Conservation (phyloP, 495 filamentous ascomycete genomes). For the Aspergillus bridgeri region DNA sequence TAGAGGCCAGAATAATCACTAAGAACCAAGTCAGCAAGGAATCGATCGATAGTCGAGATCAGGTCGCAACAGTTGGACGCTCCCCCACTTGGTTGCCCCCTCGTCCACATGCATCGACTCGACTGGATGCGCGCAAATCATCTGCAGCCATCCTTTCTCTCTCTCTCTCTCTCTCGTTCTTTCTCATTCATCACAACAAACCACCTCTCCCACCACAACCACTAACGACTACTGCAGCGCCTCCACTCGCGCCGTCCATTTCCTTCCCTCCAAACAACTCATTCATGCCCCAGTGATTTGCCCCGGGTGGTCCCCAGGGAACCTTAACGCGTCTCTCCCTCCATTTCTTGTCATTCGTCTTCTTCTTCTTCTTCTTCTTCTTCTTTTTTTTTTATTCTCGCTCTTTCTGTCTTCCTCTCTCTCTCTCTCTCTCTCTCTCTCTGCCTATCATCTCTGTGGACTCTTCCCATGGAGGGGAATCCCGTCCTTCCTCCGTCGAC, state of each 20-base stretch:
- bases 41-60: too few relatives aligned
- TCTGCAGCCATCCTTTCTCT: slow-evolving; percentile 16
- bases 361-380: slow-evolving; percentile 6
- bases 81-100: slow-evolving; percentile 8
- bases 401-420: slow-evolving; percentile 1
- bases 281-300: background rate
- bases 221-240: background rate
- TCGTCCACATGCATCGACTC: slow-evolving; percentile 7
- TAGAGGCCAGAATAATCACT: background rate
- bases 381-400: slow-evolving; percentile 10
- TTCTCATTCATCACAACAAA: slow-evolving; percentile 5
- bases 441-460: background rate
- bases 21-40: background rate
- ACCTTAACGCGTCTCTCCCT: background rate
- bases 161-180: too few relatives aligned
- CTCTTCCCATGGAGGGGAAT: slow-evolving; percentile 23
- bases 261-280: slow-evolving; percentile 1
- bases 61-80: background rate
- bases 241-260: background rate
- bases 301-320: background rate
- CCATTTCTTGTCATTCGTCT: too few relatives aligned
- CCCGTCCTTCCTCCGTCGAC: slow-evolving; percentile 15
- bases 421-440: slow-evolving; percentile 15
- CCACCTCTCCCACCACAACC: slow-evolving; percentile 5
- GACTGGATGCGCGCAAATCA: slow-evolving; percentile 20